Evolutionary conservation across 2,329 filamentous ascomycete species (phyloP), one percentile per base, ranked within the genome.

Genomic region (Cordyceps militaris): DNA sequence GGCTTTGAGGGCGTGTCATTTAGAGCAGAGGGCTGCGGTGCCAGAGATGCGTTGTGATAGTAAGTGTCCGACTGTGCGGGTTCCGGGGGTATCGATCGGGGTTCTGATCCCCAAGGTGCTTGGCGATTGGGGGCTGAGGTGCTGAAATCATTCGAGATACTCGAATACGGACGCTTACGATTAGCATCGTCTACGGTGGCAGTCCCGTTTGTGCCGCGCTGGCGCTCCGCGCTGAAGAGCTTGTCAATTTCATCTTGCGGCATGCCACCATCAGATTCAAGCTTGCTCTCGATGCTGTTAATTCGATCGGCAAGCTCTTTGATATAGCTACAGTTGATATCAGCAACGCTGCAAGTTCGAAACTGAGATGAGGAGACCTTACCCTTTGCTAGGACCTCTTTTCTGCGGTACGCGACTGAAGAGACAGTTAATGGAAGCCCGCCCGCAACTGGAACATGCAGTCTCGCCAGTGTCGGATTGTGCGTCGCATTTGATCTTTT

Each of bases 331-430:
- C 10, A 23, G 16, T 14, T 8, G 14, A 19, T 14, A 24, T 48
- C 26, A 49, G 49, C n/a, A 54, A 43, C 1, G 16, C 21, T 36
- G 6, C 23, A 28, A 14, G 16, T n/a, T 30, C 23, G 6, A 10
- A 3, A 26, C 8, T 16, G 16, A n/a, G 8, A 6, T 5, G 8
- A 42, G 7, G n/a, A 8, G 14, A 9, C 19, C 75, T 65, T 79
- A 89, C 80, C 91, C 91, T 80, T 96, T 96, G 68, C 88, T 94
- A 3, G 91, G 91, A 1, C 91, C 91, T 60, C 89, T 81, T 72
- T 94, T 96, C 79, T 94, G 89, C 1, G 90, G 91, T 56, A 94
- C 86, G 52, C 91, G 83, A 70, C 89, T 95, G 68, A 96, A 96
- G 21, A 91, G 80, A 72, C 91, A 96, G 23, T 78, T 76, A n/a